These are phyloP conservation scores for Brassica rapa DNA, from an alignment of 345 rosid species.

Conservation along the genomic window DNA sequence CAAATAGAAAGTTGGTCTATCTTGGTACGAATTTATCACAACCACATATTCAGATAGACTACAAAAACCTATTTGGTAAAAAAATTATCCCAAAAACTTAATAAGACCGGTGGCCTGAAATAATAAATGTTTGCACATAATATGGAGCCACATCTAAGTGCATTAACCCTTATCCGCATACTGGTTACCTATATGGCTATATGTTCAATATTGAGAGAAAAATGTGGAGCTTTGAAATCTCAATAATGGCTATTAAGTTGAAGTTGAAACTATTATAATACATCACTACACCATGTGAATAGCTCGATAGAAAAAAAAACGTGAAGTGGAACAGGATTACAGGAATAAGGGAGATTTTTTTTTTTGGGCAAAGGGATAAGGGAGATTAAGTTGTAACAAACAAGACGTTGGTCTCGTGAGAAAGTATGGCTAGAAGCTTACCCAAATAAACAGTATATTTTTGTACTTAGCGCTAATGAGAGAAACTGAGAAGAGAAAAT, in stretches of 20 bases:
- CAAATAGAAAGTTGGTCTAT: background rate
- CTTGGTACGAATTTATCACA: background rate
- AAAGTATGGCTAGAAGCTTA: conserved; percentile 34
- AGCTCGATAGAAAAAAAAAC: conserved; percentile 22
- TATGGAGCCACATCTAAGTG: background rate
- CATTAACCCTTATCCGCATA: conserved; percentile 5
- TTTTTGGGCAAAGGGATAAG: background rate
- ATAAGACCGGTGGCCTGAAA: background rate
- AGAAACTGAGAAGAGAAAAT: too few relatives aligned
- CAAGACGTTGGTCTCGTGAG: conserved; percentile 32
- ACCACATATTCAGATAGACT: background rate
- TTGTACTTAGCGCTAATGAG: conserved; percentile 28
- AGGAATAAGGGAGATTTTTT: background rate
- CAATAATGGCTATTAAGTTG: conserved; percentile 24
- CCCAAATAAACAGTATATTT: conserved; percentile 41
- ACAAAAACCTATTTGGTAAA: background rate
- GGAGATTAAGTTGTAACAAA: conserved; percentile 10
- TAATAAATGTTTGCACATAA: conserved; percentile 10
- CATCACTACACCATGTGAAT: conserved; percentile 29
- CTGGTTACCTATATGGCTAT: conserved; percentile 20
- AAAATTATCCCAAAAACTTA: background rate
- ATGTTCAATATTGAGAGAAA: conserved; percentile 16
- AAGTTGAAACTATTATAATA: background rate
- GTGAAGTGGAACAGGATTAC: conserved; percentile 19
- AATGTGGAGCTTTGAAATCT: conserved; percentile 17